A percentile compares a stretch with the other conserved stretches of the same genome.
phyloP scores from a whole-genome alignment of 371 early-diverging fungal species.

The Rhizopus arrhizus region DNA sequence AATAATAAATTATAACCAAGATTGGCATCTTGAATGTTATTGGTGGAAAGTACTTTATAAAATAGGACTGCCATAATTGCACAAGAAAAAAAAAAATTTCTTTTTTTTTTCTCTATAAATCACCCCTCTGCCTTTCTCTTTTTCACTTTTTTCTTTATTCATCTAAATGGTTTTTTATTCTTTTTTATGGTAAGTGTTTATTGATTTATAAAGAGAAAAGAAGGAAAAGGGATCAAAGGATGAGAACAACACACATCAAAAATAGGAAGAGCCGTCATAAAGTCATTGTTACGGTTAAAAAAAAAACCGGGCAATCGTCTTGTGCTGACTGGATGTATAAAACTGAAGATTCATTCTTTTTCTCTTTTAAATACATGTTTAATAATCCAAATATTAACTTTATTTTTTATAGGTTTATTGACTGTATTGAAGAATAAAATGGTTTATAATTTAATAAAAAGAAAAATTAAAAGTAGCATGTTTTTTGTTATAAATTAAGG shows the following conservation, averaged over 20 bases:
- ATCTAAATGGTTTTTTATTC: not conserved
- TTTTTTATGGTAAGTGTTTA: not conserved
- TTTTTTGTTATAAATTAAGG: too few relatives aligned
- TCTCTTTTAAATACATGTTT: not conserved
- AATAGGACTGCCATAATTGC: too few relatives aligned
- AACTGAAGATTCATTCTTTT: constrained; percentile 1
- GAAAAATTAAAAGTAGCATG: too few relatives aligned
- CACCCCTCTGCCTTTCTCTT: not conserved
- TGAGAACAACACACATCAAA: constrained; percentile 37
- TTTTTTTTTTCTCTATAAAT: not conserved
- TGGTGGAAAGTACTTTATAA: too few relatives aligned
- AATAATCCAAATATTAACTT: not conserved
- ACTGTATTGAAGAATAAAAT: too few relatives aligned
- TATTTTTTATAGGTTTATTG: not conserved
- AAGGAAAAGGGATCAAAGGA: constrained; percentile 16
- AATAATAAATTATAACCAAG: too few relatives aligned
- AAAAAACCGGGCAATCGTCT: constrained; percentile 18
- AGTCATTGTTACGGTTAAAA: constrained; percentile 16
- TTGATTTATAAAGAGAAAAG: not conserved
- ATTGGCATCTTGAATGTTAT: too few relatives aligned
- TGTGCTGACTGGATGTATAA: constrained; percentile 30
- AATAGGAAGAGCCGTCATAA: constrained; percentile 41
- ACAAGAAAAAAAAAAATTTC: not conserved
- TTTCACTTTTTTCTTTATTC: not conserved
- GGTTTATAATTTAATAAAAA: too few relatives aligned